Evolutionary conservation across 2,329 filamentous ascomycete genomes (phyloP).

Genomic region (Ophiostoma sp.): DNA sequence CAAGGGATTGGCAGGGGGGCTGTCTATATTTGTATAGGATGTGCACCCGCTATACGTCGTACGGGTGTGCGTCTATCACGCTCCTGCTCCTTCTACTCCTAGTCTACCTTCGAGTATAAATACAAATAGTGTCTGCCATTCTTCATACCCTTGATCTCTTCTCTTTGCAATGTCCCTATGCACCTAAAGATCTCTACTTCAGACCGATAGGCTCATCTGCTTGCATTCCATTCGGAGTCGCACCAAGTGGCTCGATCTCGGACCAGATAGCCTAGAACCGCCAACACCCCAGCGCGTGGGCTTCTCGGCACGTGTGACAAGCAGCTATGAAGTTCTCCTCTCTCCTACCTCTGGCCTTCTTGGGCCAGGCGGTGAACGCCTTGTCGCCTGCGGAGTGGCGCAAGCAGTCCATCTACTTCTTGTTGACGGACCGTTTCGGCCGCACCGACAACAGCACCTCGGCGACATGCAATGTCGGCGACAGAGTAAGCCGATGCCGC

Average conservation of each 20-base stretch:
- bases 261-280: too few relatives aligned
- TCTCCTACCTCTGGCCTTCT: constrained; percentile 10
- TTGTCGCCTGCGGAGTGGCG: constrained; percentile 40
- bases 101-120: too few relatives aligned
- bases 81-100: neutral
- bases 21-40: neutral
- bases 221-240: too few relatives aligned
- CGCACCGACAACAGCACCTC: constrained; percentile 42
- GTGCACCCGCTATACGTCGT: neutral
- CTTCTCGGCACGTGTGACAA: neutral
- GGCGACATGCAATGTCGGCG: constrained; percentile 36
- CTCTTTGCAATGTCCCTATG: too few relatives aligned
- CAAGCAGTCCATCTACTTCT: constrained; percentile 53
- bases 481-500: neutral
- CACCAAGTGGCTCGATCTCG: too few relatives aligned
- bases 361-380: constrained; percentile 8
- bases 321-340: constrained; percentile 16
- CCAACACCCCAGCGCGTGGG: too few relatives aligned
- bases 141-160: too few relatives aligned
- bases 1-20: neutral
- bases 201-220: too few relatives aligned
- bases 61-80: neutral
- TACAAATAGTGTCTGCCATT: too few relatives aligned
- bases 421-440: constrained; percentile 52
- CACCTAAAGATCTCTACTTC: too few relatives aligned